Evolutionary conservation across 768 basidiomycete species (phyloP).

Genomic region (Rhodotorula paludigena): DNA sequence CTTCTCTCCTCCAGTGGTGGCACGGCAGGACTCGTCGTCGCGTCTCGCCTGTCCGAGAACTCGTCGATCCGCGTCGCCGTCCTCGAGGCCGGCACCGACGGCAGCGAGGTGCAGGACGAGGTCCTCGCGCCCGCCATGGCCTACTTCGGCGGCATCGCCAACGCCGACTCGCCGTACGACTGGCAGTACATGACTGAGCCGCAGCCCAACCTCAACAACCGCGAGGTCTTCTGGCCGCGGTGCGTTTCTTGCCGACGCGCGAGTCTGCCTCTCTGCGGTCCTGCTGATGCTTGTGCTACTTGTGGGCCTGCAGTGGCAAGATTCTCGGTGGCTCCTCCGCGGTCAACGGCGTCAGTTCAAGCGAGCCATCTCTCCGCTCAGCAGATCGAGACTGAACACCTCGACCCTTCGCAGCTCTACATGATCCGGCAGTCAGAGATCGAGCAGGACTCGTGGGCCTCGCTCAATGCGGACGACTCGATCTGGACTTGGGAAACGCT

Average conservation of each 20-base stretch:
- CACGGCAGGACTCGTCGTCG: constrained; percentile 46
- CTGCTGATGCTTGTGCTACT: no score
- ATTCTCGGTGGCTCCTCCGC: constrained; percentile 43
- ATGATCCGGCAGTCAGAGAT: constrained; percentile 33
- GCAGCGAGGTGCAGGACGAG: constrained; percentile 31
- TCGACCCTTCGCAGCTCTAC: constrained; percentile 20
- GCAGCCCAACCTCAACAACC: constrained; percentile 31
- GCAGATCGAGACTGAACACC: not conserved
- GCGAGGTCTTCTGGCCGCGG: constrained; percentile 42
- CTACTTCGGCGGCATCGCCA: constrained; percentile 27
- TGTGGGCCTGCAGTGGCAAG: constrained; percentile 34
- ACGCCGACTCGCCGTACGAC: constrained; percentile 35
- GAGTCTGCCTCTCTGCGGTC: not conserved
- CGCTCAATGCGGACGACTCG: constrained; percentile 11
- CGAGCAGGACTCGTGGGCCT: constrained; percentile 43
- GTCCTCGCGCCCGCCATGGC: constrained; percentile 34
- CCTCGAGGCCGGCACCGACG: constrained; percentile 45
- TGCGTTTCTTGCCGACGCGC: no score
- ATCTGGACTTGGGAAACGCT: constrained; percentile 44
- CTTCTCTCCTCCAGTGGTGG: constrained; percentile 23
- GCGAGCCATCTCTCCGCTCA: not conserved
- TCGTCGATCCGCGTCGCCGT: constrained; percentile 34
- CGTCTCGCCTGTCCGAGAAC: constrained; percentile 44
- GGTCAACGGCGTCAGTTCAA: constrained; percentile 37
- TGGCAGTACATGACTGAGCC: constrained; percentile 41